Evolutionary conservation across 768 basidiomycete species (phyloP), one percentile per base, ranked within the genome.

Genomic region (Phlebiopsis flavidoalba): DNA sequence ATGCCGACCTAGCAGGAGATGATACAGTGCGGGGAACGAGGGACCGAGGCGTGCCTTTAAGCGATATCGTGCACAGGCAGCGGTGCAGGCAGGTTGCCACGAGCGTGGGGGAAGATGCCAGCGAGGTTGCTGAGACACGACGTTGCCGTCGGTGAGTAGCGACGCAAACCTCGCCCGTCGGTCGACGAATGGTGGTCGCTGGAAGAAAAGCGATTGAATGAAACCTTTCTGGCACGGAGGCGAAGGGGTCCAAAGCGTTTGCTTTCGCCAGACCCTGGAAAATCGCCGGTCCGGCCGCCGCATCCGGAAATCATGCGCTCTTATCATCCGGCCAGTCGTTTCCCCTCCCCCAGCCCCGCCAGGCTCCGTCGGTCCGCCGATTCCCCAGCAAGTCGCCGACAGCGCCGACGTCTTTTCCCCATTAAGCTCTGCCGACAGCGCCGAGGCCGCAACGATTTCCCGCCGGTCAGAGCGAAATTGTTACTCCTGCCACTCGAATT

Each of bases 121-220:
- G 15, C 35, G 49, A 45, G 43, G 60, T 49, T 46, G 60, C 52
- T 48, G 45, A 36, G n/a, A n/a, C n/a, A n/a, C 26, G 26, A 31
- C 26, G 26, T 31, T 31, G 26, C 26, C 26, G 26, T 31, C 26
- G 26, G 26, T 31, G 2, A 6, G 26, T 31, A 31, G 26, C 47
- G 22, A 54, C 52, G 47, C 24, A 33, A 40, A 17, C 59, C 60
- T 49, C 17, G 53, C 47, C 36, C 53, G 60, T 61, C 54, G 60
- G 17, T 22, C 17, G 49, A 36, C 43, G 47, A 55, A 61, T 61
- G 60, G 60, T 45, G 35, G 60, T 61, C 60, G 60, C 52, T 57
- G 60, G 19, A n/a, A 52, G 17, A 60, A 40, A 47, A 49, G 40
- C 40, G 40, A 43, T n/a, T n/a, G n/a, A n/a, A n/a, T 43, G 40